phyloP scores from a whole-genome alignment of 768 basidiomycete species.

The Termitomyces heimii region DNA sequence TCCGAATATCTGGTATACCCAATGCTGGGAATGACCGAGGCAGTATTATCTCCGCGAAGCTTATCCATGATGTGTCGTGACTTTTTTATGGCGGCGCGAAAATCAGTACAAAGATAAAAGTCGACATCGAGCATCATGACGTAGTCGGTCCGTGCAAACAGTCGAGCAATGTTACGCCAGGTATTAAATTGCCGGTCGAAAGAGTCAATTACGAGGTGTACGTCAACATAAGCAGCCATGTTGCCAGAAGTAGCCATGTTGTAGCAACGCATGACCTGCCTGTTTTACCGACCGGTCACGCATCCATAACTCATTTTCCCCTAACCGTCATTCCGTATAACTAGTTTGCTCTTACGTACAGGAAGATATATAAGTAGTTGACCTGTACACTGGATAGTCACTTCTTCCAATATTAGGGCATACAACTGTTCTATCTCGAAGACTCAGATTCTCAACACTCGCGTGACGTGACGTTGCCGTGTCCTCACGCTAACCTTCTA shows the following conservation, averaged over 20 bases:
- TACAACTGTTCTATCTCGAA: too few species aligned
- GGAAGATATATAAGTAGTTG: too few species aligned
- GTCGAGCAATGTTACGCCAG: slow-evolving; percentile 82
- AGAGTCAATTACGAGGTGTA: slow-evolving; percentile 79
- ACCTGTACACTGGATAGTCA: too few species aligned
- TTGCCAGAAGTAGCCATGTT: slow-evolving; percentile 54
- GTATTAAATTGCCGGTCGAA: slow-evolving; percentile 86
- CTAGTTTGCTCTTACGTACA: too few species aligned
- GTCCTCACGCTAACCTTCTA: too few species aligned
- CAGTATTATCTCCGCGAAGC: slow-evolving; percentile 55
- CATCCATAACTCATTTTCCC: too few species aligned
- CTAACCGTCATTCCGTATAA: too few species aligned
- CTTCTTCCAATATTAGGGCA: too few species aligned
- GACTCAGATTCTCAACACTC: too few species aligned
- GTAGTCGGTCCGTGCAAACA: slow-evolving; percentile 78
- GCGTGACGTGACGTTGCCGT: too few species aligned
- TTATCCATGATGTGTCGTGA: slow-evolving; percentile 34
- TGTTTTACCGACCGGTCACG: too few species aligned
- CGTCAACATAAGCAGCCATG: slow-evolving; percentile 70
- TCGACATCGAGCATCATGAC: slow-evolving; percentile 93
- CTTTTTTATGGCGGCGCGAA: slow-evolving; percentile 50
- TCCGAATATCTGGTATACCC: slow-evolving; percentile 67
- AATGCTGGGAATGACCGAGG: slow-evolving; percentile 80
- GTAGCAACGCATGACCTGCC: too few species aligned
- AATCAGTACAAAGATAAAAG: slow-evolving; percentile 80